Conservation (phyloP, 441 rosid species). For the Populus hybrid region DNA sequence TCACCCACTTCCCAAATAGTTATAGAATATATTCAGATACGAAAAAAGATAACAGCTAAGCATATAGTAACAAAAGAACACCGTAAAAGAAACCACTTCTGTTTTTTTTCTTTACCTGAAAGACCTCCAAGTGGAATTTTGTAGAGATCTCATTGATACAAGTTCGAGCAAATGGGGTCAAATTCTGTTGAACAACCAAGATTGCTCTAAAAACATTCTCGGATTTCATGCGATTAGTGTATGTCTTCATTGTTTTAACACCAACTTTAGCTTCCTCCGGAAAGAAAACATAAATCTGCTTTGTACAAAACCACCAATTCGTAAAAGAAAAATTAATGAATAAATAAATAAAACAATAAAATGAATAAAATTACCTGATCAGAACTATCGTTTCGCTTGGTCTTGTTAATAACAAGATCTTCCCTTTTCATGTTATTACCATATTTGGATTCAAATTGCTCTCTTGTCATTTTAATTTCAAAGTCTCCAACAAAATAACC, state of each 20-base stretch:
- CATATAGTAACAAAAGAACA: too few relatives aligned
- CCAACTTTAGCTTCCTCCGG: conserved; percentile 93
- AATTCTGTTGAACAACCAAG: conserved; percentile 76
- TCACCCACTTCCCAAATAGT: too few relatives aligned
- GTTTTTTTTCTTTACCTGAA: conserved; percentile 53
- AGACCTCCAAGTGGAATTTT: conserved; percentile 84
- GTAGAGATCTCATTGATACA: conserved; percentile 68
- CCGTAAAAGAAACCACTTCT: too few relatives aligned
- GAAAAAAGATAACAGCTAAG: too few relatives aligned
- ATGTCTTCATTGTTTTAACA: conserved; percentile 93
- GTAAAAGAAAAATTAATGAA: not conserved
- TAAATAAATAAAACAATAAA: not conserved
- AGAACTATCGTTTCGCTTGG: conserved; percentile 44
- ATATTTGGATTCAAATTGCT: conserved; percentile 52
- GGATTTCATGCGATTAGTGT: conserved; percentile 77
- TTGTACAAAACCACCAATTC: not conserved
- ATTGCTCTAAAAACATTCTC: conserved; percentile 82
- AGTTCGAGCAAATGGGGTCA: conserved; percentile 92
- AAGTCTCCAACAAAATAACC: conserved; percentile 63
- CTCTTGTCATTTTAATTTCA: conserved; percentile 53
- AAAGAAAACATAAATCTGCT: conserved; percentile 83
- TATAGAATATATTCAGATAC: too few relatives aligned
- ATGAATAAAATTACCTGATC: conserved; percentile 50
- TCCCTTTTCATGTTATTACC: conserved; percentile 88
- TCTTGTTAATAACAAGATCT: conserved; percentile 68